Percentiles rank a stretch among this genome's conserved stretches.
Conservation (phyloP, 108 stramenopile genomes). For the Cyclotella cryptica region DNA sequence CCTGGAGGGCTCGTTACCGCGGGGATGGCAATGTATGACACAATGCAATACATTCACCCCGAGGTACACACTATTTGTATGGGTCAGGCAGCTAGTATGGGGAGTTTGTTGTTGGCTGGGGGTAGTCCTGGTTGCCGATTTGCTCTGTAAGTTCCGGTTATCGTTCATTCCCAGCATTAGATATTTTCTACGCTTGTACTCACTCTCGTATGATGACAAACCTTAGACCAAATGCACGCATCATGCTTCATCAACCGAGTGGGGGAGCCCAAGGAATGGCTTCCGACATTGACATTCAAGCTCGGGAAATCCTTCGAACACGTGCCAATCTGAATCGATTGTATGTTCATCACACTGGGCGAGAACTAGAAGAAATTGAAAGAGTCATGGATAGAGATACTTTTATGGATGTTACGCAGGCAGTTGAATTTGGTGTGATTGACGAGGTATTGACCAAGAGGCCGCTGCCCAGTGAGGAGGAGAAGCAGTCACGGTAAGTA, state of each 20-base stretch:
- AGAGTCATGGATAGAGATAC: slow-evolving; percentile 96
- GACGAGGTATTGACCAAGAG: slow-evolving; percentile 89
- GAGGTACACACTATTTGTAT: slow-evolving; percentile 95
- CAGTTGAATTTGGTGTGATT: slow-evolving; percentile 92
- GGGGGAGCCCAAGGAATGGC: slow-evolving; percentile 98
- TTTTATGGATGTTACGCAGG: slow-evolving; percentile 89
- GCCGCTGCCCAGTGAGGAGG: slow-evolving; percentile 39
- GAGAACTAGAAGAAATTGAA: slow-evolving; percentile 80
- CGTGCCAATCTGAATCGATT: slow-evolving; percentile 82
- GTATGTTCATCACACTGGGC: slow-evolving; percentile 90
- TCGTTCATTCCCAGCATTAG: not conserved
- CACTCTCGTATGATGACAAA: not conserved
- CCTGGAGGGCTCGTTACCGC: slow-evolving; percentile 95
- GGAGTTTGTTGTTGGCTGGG: slow-evolving; percentile 88
- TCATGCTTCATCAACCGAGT: slow-evolving; percentile 96
- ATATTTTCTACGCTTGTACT: not conserved
- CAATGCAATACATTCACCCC: slow-evolving; percentile 96
- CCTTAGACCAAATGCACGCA: slow-evolving; percentile 83
- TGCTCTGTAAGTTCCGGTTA: slow-evolving; percentile 55
- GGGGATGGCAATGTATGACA: slow-evolving; percentile 96
- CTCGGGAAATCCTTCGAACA: slow-evolving; percentile 82
- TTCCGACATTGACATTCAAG: slow-evolving; percentile 93
- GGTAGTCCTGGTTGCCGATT: slow-evolving; percentile 79
- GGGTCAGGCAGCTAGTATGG: slow-evolving; percentile 98
- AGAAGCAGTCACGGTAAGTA: not conserved